Evolutionary conservation across 352 stramenopile species (phyloP), one percentile per base, ranked within the genome.

Genomic region (Pythium sp.): DNA sequence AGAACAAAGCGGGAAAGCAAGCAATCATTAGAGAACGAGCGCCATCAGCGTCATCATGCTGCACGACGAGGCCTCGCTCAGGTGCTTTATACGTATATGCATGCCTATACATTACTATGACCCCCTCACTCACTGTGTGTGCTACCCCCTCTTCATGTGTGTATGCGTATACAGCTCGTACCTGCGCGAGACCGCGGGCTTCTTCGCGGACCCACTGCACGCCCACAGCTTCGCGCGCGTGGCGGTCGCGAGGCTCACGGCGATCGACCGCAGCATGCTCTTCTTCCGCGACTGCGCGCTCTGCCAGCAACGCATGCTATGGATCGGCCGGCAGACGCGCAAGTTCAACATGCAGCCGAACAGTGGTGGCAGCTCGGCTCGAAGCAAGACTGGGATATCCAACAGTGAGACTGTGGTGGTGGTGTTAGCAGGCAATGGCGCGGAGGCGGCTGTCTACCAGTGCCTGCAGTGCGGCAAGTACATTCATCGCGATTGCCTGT

Each of bases 231-330:
- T 91, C 69, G 65, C 71, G 46, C 62, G 69, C 24, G 47, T 85
- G 47, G 56, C 64, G 46, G 67, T 80, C 2, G 59, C 58, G 26
- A 53, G 72, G 15, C 68, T 91, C 20, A 72, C 75, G 0, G 73
- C 77, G 7, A 75, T 89, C 3, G 80, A 89, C 68, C 82, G 77
- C 65, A 87, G 80, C 59, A 65, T 82, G 26, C 74, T 91, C 55
- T 87, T 87, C 61, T 89, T 89, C 68, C 80, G 79, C 43, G 80
- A 89, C 58, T 91, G 82, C 68, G 66, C 77, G 51, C 69, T 84
- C 30, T 91, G 82, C 58, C 65, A 74, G 5, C 73, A 89, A 67
- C 82, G 80, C 30, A 65, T 86, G 30, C 69, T 89, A 36, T 67
- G 71, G 18, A 67, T 89, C 47, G 68, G 69, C 7, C 49, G 66